A percentile compares a stretch with the other conserved stretches of the same genome.
These are phyloP conservation scores for Malassezia obtusa DNA, from an alignment of 1,284 basidiomycete genomes.

Conservation along the genomic window DNA sequence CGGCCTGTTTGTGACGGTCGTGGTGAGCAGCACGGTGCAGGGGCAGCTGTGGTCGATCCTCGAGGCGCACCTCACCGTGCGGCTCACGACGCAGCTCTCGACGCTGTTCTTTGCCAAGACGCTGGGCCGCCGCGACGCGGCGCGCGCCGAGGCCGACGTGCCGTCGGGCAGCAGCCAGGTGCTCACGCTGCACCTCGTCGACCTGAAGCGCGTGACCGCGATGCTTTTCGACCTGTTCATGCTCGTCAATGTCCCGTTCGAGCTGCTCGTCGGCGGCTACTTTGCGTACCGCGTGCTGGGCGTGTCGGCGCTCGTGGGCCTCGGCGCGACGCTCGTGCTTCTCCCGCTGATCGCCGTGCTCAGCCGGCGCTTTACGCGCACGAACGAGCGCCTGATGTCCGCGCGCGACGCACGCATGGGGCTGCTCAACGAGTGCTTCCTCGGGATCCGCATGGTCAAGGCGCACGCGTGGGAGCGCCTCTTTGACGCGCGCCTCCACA, in stretches of 20 bases:
- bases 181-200: conserved; percentile 15
- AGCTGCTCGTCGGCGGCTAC: conserved; percentile 17
- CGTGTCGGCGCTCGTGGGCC: conserved; percentile 10
- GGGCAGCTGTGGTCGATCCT: conserved; percentile 12
- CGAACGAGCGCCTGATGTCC: conserved; percentile 14
- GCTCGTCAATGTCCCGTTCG: conserved; percentile 8
- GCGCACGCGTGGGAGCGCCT: conserved; percentile 16
- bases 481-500: background rate
- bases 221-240: conserved; percentile 12
- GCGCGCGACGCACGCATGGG: conserved; percentile 14
- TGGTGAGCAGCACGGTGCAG: conserved; percentile 15
- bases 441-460: conserved; percentile 19
- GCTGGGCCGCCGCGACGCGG: background rate
- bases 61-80: conserved; percentile 9
- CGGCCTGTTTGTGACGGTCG: conserved; percentile 7
- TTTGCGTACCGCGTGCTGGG: conserved; percentile 17
- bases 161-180: conserved; percentile 5
- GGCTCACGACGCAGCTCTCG: conserved; percentile 14
- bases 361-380: background rate
- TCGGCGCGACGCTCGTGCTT: conserved; percentile 7
- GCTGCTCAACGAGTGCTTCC: conserved; percentile 16
- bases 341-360: conserved; percentile 5
- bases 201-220: conserved; percentile 9
- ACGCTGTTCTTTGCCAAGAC: conserved; percentile 15
- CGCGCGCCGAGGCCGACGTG: background rate